Base-by-base conservation (phyloP, 768 basidiomycete genomes). In the Pisolithus sp. region DNA sequence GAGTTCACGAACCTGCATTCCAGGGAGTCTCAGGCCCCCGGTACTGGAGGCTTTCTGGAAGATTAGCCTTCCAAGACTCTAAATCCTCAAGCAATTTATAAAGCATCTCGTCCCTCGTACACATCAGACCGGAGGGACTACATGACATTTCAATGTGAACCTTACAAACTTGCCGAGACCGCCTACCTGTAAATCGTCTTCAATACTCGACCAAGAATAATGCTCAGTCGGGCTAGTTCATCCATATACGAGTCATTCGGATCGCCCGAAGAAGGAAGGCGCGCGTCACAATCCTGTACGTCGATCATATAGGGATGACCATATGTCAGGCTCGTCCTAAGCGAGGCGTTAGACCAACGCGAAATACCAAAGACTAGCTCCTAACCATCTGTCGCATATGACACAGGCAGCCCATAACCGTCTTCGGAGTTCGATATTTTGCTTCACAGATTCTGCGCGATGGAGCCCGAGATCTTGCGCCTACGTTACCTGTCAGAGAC, bases 301-400 rank as follows among this genome's bases (percentile, higher is more conserved):
- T 97, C 94, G 55, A 99, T 95, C 87, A 95, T 90, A 65, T 85
- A 88, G 3, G 95, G 95, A 58, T 93, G 89, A 0, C 95, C 95
- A 59, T 93, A 91, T 21, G 90, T 85, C 36, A 93, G 73, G 63
- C 89, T 90, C 50, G 85, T 80, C 90, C 89, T 91, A 62, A 17
- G 48, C 51, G 44, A 26, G 30, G 42, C 49, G 46, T 62, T 20
- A 53, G 49, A 41, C 34, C 4, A 53, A 36, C 9, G 43, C 30
- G 31, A 39, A 30, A 36, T 4, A 20, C 23, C 26, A 47, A 54
- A 58, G 50, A 28, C 10, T 41, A 50, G 46, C 40, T 52, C 20
- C 77, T 58, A 71, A 91, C 89, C 93, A 96, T 71, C 95, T 77
- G 69, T 99, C 95, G 59, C 86, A 85, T 59, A 98, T 91, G 50